Base-by-base conservation (phyloP, 768 basidiomycete genomes). In the Psilocybe subaeruginosa region DNA sequence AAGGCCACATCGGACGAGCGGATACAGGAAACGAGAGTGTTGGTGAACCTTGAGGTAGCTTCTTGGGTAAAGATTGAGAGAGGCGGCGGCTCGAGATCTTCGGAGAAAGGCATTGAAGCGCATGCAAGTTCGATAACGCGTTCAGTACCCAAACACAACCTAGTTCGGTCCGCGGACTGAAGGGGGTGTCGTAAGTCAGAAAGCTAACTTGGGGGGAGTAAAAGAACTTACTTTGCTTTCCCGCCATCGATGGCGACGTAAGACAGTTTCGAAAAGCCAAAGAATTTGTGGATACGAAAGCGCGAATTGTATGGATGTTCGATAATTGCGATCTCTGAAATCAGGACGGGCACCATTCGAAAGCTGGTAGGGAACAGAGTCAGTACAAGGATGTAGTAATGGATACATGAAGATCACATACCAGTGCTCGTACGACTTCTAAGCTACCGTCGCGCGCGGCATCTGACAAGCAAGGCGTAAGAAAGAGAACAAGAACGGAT, bases 341-440 rank as follows among this genome's bases (percentile, higher is more conserved):
- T 92, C 91, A 41, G 91, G 88, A 30, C 88, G 80, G 37, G 91
- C 88, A 47, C 88, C 89, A 70, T 88, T 84, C 6, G 78, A 80
- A 54, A 93, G 83, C 87, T 90, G 68, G 56, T 52, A 41, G 56
- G 33, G 2, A 52, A 62, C 45, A 33, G 2, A 19, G 33, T 60
- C 33, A 48, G 59, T 39, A 53, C 52, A 43, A 19, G 37, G 59
- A 45, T 33, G 56, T 33, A 23, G 19, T 47, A 56, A 31, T 29
- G 47, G 45, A 46, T 57, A 50, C 19, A 60, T 16, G 29, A 54
- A 9, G 19, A 73, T 14, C n/a, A 33, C 87, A 51, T 72, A 91
- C 91, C 74, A 93, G 76, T 64, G 80, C 75, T 63, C 83, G 80
- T 7, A 88, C 88, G n/a, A 92, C 88, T 56, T 87, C 81, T 45